Evolutionary conservation across 768 basidiomycete species (phyloP).

Genomic region (Leccinum subtestaceum): DNA sequence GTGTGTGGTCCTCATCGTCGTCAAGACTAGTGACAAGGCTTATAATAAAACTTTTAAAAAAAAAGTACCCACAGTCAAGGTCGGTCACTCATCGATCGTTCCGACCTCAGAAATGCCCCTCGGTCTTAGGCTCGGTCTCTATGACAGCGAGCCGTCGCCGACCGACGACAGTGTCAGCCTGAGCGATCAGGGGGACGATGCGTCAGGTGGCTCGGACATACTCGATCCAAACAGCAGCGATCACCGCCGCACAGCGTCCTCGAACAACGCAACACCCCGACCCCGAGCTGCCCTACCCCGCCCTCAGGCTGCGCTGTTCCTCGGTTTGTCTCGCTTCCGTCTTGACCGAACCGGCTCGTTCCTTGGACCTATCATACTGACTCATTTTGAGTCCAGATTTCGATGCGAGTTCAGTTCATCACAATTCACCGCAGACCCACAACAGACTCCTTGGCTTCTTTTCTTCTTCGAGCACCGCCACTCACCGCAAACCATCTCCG

Average conservation of each 20-base stretch:
- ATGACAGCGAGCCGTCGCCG: conserved; percentile 23
- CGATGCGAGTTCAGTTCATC: conserved; percentile 12
- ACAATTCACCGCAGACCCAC: conserved; percentile 28
- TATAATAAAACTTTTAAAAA: neutral
- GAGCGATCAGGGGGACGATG: conserved; percentile 10
- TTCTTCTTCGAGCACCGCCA: conserved; percentile 37
- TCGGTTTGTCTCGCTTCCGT: conserved; percentile 18
- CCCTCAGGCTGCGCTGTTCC: conserved; percentile 10
- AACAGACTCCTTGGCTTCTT: conserved; percentile 28
- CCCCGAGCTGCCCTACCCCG: conserved; percentile 35
- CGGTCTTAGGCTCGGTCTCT: conserved; percentile 8
- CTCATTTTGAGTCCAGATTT: conserved; percentile 7
- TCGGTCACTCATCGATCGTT: conserved; percentile 8
- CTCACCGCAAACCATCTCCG: conserved; percentile 32
- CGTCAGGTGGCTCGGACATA: conserved; percentile 6
- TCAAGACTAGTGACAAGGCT: conserved; percentile 5
- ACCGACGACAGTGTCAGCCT: neutral
- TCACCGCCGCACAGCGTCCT: conserved; percentile 37
- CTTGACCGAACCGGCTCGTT: conserved; percentile 5
- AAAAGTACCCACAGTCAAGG: conserved; percentile 12
- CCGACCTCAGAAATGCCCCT: conserved; percentile 22
- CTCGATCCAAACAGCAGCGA: conserved; percentile 11
- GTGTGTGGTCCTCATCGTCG: neutral
- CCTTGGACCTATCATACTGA: conserved; percentile 13
- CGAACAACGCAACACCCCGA: conserved; percentile 50